Evolutionary conservation across 1,284 basidiomycete genomes (phyloP).

Genomic region (Ceratobasidium sp.): DNA sequence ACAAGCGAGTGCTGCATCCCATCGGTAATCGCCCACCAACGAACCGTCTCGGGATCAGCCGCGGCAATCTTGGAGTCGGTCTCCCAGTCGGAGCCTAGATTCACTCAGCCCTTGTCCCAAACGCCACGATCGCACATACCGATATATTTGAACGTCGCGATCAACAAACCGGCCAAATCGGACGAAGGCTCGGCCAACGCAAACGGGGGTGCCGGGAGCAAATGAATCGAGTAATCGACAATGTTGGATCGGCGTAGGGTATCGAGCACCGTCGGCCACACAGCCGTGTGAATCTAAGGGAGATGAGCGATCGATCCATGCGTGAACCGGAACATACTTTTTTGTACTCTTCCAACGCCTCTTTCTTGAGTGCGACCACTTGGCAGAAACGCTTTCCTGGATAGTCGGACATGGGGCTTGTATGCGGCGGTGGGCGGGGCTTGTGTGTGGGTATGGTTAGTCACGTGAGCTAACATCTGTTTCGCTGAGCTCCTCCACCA

Average conservation of each 20-base stretch:
- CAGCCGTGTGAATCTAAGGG: conserved; percentile 60
- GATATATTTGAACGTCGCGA: conserved; percentile 72
- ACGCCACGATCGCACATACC: conserved; percentile 6
- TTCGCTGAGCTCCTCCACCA: not conserved
- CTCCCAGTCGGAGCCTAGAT: conserved; percentile 49
- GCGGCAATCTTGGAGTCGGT: conserved; percentile 64
- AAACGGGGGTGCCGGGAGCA: conserved; percentile 61
- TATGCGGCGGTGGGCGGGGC: conserved; percentile 12
- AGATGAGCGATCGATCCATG: conserved; percentile 8
- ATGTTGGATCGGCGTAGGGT: conserved; percentile 72
- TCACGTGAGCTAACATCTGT: conserved; percentile 25
- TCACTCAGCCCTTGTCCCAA: not conserved
- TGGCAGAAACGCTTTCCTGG: conserved; percentile 71
- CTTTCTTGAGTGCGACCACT: conserved; percentile 75
- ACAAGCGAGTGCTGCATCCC: conserved; percentile 78
- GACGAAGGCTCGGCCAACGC: conserved; percentile 12
- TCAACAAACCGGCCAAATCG: conserved; percentile 56
- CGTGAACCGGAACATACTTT: conserved; percentile 45
- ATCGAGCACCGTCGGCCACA: conserved; percentile 75
- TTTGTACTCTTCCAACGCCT: conserved; percentile 70
- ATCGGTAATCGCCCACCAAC: conserved; percentile 81
- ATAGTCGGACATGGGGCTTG: conserved; percentile 48
- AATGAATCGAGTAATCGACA: conserved; percentile 77
- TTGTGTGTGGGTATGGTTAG: conserved; percentile 3
- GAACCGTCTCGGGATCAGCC: conserved; percentile 68